Evolutionary conservation across 2,329 filamentous ascomycete species (phyloP).

Genomic region (Trichoderma harzianum): DNA sequence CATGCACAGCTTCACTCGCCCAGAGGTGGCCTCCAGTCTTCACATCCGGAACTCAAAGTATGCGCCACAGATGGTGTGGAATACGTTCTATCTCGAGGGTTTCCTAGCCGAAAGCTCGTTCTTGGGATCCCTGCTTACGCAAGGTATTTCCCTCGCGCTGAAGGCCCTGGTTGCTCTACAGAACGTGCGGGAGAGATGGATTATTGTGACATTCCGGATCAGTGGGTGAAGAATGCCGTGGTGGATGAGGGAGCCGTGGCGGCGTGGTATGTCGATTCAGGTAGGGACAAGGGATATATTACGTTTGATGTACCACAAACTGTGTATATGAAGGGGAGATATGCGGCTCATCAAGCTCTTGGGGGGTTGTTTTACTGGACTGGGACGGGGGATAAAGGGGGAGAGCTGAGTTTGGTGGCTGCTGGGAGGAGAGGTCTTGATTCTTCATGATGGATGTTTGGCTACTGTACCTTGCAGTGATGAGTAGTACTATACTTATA

Average conservation of each 20-base stretch:
- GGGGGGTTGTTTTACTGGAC: constrained; percentile 69
- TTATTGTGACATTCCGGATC: constrained; percentile 57
- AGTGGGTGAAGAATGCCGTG: constrained; percentile 39
- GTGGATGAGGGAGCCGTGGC: constrained; percentile 53
- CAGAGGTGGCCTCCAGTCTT: constrained; percentile 22
- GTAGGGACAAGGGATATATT: constrained; percentile 49
- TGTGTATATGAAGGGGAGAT: constrained; percentile 59
- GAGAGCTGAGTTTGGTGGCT: constrained; percentile 54
- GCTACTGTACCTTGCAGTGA: neutral
- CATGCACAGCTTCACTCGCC: constrained; percentile 59
- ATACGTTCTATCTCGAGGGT: constrained; percentile 51
- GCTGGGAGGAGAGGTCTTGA: constrained; percentile 54
- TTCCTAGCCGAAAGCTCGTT: constrained; percentile 56
- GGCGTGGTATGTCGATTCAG: constrained; percentile 52
- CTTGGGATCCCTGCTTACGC: constrained; percentile 64
- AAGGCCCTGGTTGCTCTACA: constrained; percentile 51
- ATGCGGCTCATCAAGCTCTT: constrained; percentile 51
- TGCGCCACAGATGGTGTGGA: constrained; percentile 56
- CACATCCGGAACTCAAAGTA: constrained; percentile 29
- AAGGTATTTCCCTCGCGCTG: constrained; percentile 55
- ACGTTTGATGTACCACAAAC: constrained; percentile 62
- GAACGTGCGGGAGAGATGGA: constrained; percentile 53
- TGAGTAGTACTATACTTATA: neutral
- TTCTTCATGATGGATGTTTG: neutral
- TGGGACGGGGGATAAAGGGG: constrained; percentile 55